Evolutionary conservation across 1,139 yeast genomes (phyloP).

Genomic region (Lodderomyces parapsilosis): DNA sequence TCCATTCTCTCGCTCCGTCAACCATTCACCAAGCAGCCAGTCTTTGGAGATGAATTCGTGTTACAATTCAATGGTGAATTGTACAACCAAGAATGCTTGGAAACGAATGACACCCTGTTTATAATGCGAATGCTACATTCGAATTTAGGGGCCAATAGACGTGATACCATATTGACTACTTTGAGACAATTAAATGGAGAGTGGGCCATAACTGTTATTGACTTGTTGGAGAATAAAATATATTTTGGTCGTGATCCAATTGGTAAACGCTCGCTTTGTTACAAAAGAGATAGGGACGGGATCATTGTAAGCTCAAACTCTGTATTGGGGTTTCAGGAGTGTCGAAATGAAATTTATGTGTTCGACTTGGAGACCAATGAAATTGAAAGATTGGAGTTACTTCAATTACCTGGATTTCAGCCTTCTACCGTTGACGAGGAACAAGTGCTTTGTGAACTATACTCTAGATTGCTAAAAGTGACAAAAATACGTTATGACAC

Average conservation of each 20-base stretch:
- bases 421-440: slow-evolving; percentile 3
- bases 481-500: slow-evolving; percentile 53
- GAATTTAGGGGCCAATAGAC: slow-evolving; percentile 14
- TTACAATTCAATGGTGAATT: slow-evolving; percentile 89
- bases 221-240: slow-evolving; percentile 31
- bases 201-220: slow-evolving; percentile 65
- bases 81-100: slow-evolving; percentile 55
- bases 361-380: slow-evolving; percentile 27
- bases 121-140: slow-evolving; percentile 21
- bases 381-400: slow-evolving; percentile 6
- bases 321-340: slow-evolving; percentile 41
- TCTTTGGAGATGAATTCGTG: slow-evolving; percentile 24
- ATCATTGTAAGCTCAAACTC: slow-evolving; percentile 49
- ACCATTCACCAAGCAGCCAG: slow-evolving; percentile 78
- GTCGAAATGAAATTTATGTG: slow-evolving; percentile 52
- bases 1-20: slow-evolving; percentile 77
- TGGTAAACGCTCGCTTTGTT: slow-evolving; percentile 78
- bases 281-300: slow-evolving; percentile 17
- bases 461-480: slow-evolving; percentile 32
- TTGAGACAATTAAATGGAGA: slow-evolving; percentile 67
- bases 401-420: slow-evolving; percentile 6
- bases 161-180: slow-evolving; percentile 29
- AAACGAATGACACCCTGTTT: slow-evolving; percentile 35
- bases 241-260: slow-evolving; percentile 83
- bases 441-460: slow-evolving; percentile 17